These are phyloP conservation scores for Secale cereale DNA, from an alignment of 176 grass and related monocot species.

Conservation along the genomic window DNA sequence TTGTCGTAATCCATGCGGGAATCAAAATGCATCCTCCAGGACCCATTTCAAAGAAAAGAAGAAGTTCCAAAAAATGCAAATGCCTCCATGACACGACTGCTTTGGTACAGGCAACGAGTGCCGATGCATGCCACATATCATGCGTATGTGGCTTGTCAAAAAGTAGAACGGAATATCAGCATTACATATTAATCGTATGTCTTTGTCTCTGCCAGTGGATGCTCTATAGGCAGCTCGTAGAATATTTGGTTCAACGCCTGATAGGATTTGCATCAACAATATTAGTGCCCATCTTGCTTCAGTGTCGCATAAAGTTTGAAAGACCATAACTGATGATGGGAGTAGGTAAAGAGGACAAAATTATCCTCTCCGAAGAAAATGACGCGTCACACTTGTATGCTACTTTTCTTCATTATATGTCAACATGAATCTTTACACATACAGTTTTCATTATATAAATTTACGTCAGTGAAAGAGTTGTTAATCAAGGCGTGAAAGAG, in stretches of 20 bases:
- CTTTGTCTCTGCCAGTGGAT: constrained; percentile 69
- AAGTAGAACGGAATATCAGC: too few relatives aligned
- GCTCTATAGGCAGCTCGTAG: constrained; percentile 70
- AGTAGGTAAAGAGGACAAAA: too few relatives aligned
- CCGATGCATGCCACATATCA: background rate
- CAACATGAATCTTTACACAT: constrained; percentile 10
- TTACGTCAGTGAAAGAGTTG: too few relatives aligned
- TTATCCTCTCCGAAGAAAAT: too few relatives aligned
- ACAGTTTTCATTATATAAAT: background rate
- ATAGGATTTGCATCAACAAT: constrained; percentile 21
- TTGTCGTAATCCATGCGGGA: background rate
- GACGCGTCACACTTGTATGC: too few relatives aligned
- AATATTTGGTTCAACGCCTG: constrained; percentile 95
- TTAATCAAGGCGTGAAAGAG: too few relatives aligned
- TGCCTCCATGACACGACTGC: background rate
- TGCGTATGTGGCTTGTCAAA: background rate
- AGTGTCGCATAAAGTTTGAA: background rate
- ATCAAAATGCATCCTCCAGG: background rate
- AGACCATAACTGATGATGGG: too few relatives aligned
- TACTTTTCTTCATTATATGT: background rate
- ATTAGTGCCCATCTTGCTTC: background rate
- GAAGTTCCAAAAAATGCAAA: background rate
- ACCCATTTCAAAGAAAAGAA: too few relatives aligned
- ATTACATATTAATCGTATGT: too few relatives aligned
- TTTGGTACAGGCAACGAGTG: background rate